These are phyloP conservation scores for Penicillium canariense DNA, from an alignment of 495 filamentous ascomycete species.

Conservation along the genomic window DNA sequence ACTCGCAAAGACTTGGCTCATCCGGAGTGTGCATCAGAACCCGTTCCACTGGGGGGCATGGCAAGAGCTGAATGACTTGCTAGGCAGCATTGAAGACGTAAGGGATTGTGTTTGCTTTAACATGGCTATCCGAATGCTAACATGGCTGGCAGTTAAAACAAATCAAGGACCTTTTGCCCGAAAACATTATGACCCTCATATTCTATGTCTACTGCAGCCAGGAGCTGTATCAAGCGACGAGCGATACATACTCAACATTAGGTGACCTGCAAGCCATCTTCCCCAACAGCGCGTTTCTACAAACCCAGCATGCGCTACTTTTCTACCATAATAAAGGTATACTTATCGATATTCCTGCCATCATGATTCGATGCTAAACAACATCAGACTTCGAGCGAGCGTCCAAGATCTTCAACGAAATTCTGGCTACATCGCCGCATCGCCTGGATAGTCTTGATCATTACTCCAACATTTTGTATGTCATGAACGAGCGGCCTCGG, in stretches of 20 bases:
- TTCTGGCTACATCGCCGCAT: slow-evolving; percentile 78
- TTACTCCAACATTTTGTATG: slow-evolving; percentile 96
- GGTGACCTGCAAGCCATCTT: slow-evolving; percentile 77
- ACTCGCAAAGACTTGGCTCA: slow-evolving; percentile 75
- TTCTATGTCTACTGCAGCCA: slow-evolving; percentile 89
- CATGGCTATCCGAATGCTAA: slow-evolving; percentile 15
- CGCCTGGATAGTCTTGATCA: slow-evolving; percentile 88
- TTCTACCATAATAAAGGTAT: slow-evolving; percentile 84
- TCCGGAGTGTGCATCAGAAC: slow-evolving; percentile 79
- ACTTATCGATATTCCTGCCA: not conserved
- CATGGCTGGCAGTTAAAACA: slow-evolving; percentile 48
- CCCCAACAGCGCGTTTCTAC: slow-evolving; percentile 79
- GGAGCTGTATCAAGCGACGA: slow-evolving; percentile 83
- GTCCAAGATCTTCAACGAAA: slow-evolving; percentile 76
- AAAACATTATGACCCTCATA: slow-evolving; percentile 88
- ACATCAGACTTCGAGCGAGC: slow-evolving; percentile 74
- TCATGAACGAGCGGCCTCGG: slow-evolving; percentile 81
- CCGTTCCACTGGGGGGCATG: slow-evolving; percentile 97
- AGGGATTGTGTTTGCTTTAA: slow-evolving; percentile 29
- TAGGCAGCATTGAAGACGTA: slow-evolving; percentile 82
- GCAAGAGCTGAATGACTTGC: slow-evolving; percentile 76
- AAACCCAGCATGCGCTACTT: slow-evolving; percentile 83
- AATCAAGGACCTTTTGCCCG: slow-evolving; percentile 64
- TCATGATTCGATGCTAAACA: not conserved
- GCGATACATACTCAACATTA: slow-evolving; percentile 65